phyloP scores from a whole-genome alignment of 306 rosid genomes.

The Cucurbita pepo region DNA sequence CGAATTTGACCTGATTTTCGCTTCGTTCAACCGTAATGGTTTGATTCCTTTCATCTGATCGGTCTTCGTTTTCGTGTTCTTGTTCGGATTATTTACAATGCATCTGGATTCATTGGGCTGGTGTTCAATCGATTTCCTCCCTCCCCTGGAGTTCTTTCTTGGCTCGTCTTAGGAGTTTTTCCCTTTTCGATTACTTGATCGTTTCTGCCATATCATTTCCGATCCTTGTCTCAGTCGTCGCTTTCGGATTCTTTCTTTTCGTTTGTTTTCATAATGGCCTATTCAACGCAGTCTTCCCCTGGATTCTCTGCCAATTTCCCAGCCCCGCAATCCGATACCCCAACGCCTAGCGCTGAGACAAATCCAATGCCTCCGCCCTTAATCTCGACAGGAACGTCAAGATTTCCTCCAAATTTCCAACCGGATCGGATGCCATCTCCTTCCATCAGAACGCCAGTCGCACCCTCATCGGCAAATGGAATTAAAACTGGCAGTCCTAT shows the following conservation, averaged over 20 bases:
- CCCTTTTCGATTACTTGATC: neutral
- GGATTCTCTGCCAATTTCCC: conserved; percentile 26
- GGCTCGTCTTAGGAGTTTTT: neutral
- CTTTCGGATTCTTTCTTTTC: conserved; percentile 15
- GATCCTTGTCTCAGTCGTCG: neutral
- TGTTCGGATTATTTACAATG: neutral
- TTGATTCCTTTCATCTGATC: neutral
- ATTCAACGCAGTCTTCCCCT: conserved; percentile 49
- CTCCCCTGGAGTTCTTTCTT: neutral
- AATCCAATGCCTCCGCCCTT: conserved; percentile 29
- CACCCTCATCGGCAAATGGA: conserved; percentile 51
- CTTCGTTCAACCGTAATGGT: neutral
- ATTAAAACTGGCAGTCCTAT: conserved; percentile 44
- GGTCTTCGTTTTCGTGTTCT: neutral
- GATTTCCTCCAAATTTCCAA: conserved; percentile 50
- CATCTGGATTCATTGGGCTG: neutral
- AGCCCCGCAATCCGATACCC: conserved; percentile 29
- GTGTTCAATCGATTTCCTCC: neutral
- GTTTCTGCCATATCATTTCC: neutral
- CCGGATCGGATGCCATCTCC: conserved; percentile 50
- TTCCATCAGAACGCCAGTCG: conserved; percentile 23
- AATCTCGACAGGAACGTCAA: conserved; percentile 24
- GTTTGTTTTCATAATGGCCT: conserved; percentile 33
- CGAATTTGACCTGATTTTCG: neutral
- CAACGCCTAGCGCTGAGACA: conserved; percentile 27